Evolutionary conservation across 1,139 yeast species (phyloP).

Genomic region (Scheffersomyces quercinus): DNA sequence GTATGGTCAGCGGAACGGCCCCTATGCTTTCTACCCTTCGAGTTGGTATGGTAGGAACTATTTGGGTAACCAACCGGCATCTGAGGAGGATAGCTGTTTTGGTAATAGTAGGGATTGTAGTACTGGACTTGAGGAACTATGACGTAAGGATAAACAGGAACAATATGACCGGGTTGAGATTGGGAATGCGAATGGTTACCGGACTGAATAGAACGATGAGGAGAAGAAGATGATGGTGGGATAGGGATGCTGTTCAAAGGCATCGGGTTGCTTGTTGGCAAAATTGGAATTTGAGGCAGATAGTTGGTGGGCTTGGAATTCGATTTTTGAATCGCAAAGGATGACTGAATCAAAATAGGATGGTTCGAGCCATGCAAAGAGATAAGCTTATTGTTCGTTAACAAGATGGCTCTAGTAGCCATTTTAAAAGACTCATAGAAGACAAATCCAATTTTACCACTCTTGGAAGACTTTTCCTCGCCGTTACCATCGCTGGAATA

Average conservation of each 20-base stretch:
- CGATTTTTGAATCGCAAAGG: conserved; percentile 42
- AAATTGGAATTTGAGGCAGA: not conserved
- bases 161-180: not conserved
- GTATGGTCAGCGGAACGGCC: not conserved
- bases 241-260: not conserved
- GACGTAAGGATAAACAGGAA: not conserved
- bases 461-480: conserved; percentile 13
- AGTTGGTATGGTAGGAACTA: not conserved
- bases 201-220: not conserved
- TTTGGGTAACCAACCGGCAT: not conserved
- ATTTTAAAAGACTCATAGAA: conserved; percentile 38
- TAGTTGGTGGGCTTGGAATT: conserved; percentile 3
- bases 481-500: conserved; percentile 20
- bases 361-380: conserved; percentile 17
- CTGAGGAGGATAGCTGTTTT: not conserved
- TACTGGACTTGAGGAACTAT: conserved; percentile 3
- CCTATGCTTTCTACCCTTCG: not conserved
- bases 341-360: conserved; percentile 35
- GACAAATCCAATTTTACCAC: conserved; percentile 46
- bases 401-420: conserved; percentile 41
- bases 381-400: conserved; percentile 36
- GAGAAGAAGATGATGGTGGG: not conserved
- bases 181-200: no score
- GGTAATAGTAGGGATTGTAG: conserved; percentile 7
- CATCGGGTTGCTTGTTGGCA: not conserved